These are phyloP conservation scores for Aspergillus arachidicola DNA, from an alignment of 2,329 filamentous ascomycete genomes.

Conservation along the genomic window DNA sequence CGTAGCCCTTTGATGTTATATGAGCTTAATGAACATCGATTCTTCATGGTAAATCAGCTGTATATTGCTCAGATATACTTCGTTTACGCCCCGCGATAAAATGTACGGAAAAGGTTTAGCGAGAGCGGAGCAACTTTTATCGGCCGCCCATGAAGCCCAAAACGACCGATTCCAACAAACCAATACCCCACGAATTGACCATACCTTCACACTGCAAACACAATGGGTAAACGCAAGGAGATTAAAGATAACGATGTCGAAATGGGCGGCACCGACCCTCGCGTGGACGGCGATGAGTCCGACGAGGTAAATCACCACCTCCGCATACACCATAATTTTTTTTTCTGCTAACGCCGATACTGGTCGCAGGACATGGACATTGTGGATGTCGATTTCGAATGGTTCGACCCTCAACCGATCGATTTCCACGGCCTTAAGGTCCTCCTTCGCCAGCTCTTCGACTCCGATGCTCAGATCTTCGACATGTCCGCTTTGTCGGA, in stretches of 20 bases:
- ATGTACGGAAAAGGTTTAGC: constrained; percentile 8
- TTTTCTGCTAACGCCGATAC: not conserved
- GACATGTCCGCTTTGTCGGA: constrained; percentile 86
- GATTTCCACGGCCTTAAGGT: constrained; percentile 96
- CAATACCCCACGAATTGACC: not conserved
- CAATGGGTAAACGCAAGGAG: constrained; percentile 57
- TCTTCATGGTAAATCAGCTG: no score
- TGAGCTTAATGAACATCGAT: no score
- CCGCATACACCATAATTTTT: not conserved
- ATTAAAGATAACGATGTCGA: constrained; percentile 49
- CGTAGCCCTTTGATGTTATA: no score
- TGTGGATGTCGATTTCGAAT: constrained; percentile 96
- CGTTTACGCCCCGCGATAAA: constrained; percentile 5
- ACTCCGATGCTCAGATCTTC: constrained; percentile 81
- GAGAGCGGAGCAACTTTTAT: constrained; percentile 14
- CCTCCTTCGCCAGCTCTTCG: constrained; percentile 87
- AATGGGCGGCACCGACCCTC: constrained; percentile 47
- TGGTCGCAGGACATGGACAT: constrained; percentile 75
- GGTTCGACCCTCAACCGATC: constrained; percentile 91
- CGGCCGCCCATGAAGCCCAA: constrained; percentile 5
- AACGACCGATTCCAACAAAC: not conserved
- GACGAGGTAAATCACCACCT: constrained; percentile 39
- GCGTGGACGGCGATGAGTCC: constrained; percentile 40
- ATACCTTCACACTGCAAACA: constrained; percentile 16
- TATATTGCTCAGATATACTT: not conserved